phyloP scores from a whole-genome alignment of 2,329 filamentous ascomycete genomes.

The Claviceps citrina region DNA sequence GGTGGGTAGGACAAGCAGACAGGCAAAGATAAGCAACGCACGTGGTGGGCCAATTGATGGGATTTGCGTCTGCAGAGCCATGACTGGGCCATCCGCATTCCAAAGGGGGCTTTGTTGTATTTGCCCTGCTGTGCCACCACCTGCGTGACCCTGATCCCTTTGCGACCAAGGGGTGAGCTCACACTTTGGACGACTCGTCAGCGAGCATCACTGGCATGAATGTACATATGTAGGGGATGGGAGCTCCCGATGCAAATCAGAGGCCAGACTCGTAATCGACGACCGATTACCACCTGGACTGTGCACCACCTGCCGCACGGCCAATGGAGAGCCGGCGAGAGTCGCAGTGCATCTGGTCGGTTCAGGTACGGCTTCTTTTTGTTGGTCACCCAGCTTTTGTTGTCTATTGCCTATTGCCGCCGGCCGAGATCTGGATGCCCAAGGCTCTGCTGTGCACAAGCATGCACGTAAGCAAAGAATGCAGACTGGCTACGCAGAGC shows the following conservation, averaged over 20 bases:
- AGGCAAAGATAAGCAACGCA: conserved; percentile 1
- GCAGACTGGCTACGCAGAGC: not conserved
- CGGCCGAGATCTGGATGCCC: not conserved
- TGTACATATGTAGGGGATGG: not conserved
- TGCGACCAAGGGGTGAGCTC: too few relatives aligned
- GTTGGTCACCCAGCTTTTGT: not conserved
- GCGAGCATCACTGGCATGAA: not conserved
- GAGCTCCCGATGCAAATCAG: not conserved
- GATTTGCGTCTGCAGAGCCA: not conserved
- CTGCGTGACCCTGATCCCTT: too few relatives aligned
- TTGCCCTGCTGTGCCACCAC: not conserved
- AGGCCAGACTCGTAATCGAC: not conserved
- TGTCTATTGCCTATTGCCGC: not conserved
- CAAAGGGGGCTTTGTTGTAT: not conserved
- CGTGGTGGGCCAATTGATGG: conserved; percentile 1
- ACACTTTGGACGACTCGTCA: not conserved
- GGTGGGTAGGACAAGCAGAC: conserved; percentile 1
- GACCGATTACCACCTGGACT: too few relatives aligned
- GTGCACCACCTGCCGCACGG: not conserved
- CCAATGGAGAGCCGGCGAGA: not conserved
- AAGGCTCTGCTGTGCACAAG: not conserved
- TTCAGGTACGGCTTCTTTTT: not conserved
- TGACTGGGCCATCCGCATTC: not conserved
- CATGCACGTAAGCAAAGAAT: not conserved
- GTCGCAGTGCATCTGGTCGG: not conserved